These are phyloP conservation scores for Annona squamosa DNA, from an alignment of 164 flowering plant genomes.

Conservation along the genomic window DNA sequence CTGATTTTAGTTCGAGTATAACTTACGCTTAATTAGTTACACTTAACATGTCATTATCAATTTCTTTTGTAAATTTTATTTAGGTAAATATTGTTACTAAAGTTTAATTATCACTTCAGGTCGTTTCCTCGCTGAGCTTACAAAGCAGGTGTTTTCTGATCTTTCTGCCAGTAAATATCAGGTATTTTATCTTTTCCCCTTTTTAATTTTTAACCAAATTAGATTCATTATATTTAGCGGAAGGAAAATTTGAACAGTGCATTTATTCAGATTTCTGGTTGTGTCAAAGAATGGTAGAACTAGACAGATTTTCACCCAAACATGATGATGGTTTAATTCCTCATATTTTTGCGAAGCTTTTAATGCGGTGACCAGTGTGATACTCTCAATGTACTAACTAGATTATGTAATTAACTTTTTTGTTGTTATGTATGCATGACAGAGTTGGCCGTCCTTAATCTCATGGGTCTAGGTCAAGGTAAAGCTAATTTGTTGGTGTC, in stretches of 20 bases:
- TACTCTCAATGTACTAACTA: not conserved
- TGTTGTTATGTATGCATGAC: not conserved
- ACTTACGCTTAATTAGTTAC: not conserved
- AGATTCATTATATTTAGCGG: not conserved
- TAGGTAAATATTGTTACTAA: too few relatives aligned
- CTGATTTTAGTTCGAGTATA: too few relatives aligned
- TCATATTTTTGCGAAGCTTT: not conserved
- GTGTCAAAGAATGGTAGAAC: not conserved
- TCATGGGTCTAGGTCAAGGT: not conserved
- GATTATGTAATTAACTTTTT: too few relatives aligned
- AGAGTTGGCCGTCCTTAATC: not conserved
- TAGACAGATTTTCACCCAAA: not conserved
- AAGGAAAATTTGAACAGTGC: not conserved
- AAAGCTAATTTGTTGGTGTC: not conserved
- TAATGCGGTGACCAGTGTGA: not conserved
- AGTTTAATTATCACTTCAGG: slow-evolving; percentile 32
- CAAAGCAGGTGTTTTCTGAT: slow-evolving; percentile 91
- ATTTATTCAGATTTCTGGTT: not conserved
- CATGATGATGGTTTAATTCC: not conserved
- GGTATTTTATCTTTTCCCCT: slow-evolving; percentile 29
- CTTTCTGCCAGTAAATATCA: slow-evolving; percentile 93
- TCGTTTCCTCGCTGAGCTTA: slow-evolving; percentile 89
- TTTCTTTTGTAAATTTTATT: not conserved
- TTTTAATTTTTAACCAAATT: too few relatives aligned
- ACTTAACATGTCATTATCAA: not conserved